Base-by-base conservation (phyloP, 164 flowering plant genomes). In the Macadamia integrifolia region DNA sequence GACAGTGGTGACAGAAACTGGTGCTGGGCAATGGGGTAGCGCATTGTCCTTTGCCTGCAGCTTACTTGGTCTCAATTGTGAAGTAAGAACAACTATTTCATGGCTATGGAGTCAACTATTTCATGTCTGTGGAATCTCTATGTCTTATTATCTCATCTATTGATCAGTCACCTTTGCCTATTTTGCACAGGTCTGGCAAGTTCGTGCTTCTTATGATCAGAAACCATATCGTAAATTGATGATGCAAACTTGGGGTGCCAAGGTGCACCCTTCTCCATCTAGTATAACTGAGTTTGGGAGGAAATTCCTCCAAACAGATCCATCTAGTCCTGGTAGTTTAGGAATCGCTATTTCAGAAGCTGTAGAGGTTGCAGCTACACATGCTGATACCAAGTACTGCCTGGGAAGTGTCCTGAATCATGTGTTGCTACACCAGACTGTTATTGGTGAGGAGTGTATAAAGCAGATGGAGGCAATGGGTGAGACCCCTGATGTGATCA, bases 161-260 rank as follows among this genome's bases (percentile, higher is more conserved):
- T 14, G 12, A 3, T 32, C 42, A n/a, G 23, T 56, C 43, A 70
- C 62, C 44, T 62, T 11, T 74, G 44, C 43, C 40, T 64, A 56
- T 61, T 66, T 7, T 66, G 9, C 64, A 55, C 57, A 93, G 98
- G 98, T 93, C 32, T 91, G 98, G 98, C 98, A 94, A 81, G 98
- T 94, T 31, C 93, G 97, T 29, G 96, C 96, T 15, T 94, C 97
- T 13, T 94, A 83, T 74, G 96, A 94, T 77, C 88, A 83, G 69
- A 94, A 94, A 73, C 98, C 98, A 52, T 94, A 94, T 64, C 85
- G 98, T 7, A 84, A 83, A 70, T 60, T 94, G 69, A 94, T 94
- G 98, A 94, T 94, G 98, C 86, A 94, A 72, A 90, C 98, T 2
- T 94, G 98, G 98, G 98, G 96, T 13, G 98, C 98, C 23, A 86